These are phyloP conservation scores for Nemania abortiva DNA, from an alignment of 2,329 filamentous ascomycete genomes.

Conservation along the genomic window DNA sequence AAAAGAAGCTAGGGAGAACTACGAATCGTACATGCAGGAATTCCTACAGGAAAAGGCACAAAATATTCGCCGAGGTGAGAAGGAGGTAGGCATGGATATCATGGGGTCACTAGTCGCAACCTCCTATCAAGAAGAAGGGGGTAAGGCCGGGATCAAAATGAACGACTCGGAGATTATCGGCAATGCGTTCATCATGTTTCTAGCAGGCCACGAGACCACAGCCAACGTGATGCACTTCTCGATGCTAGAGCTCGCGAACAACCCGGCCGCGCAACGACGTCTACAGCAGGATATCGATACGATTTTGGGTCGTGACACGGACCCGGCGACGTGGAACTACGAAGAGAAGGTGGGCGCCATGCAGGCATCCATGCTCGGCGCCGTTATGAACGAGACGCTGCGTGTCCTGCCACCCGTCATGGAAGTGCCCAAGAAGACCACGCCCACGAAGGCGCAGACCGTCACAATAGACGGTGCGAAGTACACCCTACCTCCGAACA, in stretches of 20 bases:
- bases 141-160: conserved; percentile 55
- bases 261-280: conserved; percentile 71
- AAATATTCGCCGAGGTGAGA: conserved; percentile 53
- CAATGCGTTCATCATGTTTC: conserved; percentile 75
- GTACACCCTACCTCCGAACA: conserved; percentile 60
- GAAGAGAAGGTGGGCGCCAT: conserved; percentile 74
- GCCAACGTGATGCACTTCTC: conserved; percentile 81
- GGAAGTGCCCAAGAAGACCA: conserved; percentile 76
- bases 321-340: conserved; percentile 76
- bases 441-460: conserved; percentile 63
- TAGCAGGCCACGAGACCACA: conserved; percentile 86
- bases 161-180: conserved; percentile 75
- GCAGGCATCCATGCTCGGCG: conserved; percentile 76
- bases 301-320: conserved; percentile 67
- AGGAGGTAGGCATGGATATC: conserved; percentile 64
- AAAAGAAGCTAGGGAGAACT: conserved; percentile 70
- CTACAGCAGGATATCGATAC: conserved; percentile 77
- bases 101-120: conserved; percentile 64
- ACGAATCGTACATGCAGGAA: conserved; percentile 76
- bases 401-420: conserved; percentile 78
- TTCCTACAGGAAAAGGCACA: conserved; percentile 71
- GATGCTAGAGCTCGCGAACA: conserved; percentile 75
- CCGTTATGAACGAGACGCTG: conserved; percentile 82
- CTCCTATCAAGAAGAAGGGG: conserved; percentile 52
- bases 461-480: conserved; percentile 68